Conservation (phyloP, 495 filamentous ascomycete species). For the Penicillium silybi region DNA sequence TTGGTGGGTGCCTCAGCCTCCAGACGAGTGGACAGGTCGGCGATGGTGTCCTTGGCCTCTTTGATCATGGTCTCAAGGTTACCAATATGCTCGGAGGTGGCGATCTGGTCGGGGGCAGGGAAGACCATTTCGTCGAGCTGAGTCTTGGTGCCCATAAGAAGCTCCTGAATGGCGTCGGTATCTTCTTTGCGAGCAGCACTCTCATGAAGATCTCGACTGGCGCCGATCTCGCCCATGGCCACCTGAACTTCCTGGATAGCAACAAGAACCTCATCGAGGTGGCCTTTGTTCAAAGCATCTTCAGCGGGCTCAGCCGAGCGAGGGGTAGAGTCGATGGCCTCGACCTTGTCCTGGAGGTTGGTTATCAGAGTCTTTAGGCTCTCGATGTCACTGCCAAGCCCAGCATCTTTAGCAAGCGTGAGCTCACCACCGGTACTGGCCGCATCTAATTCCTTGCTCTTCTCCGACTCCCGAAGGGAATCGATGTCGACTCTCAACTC, state of each 20-base stretch:
- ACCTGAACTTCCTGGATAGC: slow-evolving; percentile 57
- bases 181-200: slow-evolving; percentile 63
- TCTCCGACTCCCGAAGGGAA: slow-evolving; percentile 54
- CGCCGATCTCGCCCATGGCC: slow-evolving; percentile 44
- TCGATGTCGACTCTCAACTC: slow-evolving; percentile 73
- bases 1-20: slow-evolving; percentile 64
- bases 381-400: slow-evolving; percentile 68
- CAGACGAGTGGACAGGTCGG: slow-evolving; percentile 52
- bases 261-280: slow-evolving; percentile 57
- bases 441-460: slow-evolving; percentile 34
- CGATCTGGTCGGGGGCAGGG: slow-evolving; percentile 53
- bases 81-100: slow-evolving; percentile 74
- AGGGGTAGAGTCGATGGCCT: slow-evolving; percentile 65
- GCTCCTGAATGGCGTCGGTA: slow-evolving; percentile 80
- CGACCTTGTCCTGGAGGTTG: slow-evolving; percentile 77
- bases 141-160: slow-evolving; percentile 79
- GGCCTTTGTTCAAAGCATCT: slow-evolving; percentile 50
- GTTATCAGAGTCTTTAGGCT: slow-evolving; percentile 77
- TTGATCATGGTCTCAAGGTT: slow-evolving; percentile 64
- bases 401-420: slow-evolving; percentile 48
- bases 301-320: slow-evolving; percentile 40
- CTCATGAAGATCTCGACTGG: slow-evolving; percentile 29
- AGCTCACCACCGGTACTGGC: slow-evolving; percentile 50
- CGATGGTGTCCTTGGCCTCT: slow-evolving; percentile 67
- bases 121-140: slow-evolving; percentile 74